Conservation (phyloP, 768 basidiomycete genomes). For the Pholiota microspora region DNA sequence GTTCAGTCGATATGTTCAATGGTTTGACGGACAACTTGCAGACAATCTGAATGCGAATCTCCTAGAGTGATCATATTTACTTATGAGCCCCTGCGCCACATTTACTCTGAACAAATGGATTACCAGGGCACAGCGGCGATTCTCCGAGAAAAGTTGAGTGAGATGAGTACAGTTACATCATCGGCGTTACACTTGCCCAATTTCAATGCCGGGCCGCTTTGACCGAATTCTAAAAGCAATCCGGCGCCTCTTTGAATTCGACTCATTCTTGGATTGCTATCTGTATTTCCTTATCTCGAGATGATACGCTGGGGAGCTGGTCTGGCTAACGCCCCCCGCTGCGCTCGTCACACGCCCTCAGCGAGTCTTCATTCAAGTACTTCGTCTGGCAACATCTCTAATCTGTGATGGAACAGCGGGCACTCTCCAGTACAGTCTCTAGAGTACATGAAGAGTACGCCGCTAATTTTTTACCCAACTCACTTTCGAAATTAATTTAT, state of each 20-base stretch:
- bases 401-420: background rate
- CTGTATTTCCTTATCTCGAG: background rate
- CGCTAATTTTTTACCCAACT: background rate
- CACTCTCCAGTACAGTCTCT: background rate
- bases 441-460: background rate
- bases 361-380: background rate
- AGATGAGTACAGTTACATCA: too few relatives aligned
- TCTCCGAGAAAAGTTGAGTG: too few relatives aligned
- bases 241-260: too few relatives aligned
- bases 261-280: background rate
- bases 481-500: background rate
- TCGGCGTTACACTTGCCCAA: too few relatives aligned
- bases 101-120: background rate
- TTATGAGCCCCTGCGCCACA: background rate
- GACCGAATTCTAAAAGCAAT: too few relatives aligned
- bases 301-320: conserved; percentile 8
- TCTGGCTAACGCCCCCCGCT: background rate
- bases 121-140: background rate
- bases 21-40: background rate
- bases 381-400: background rate
- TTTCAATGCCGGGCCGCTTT: too few relatives aligned
- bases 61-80: background rate
- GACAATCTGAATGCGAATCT: background rate
- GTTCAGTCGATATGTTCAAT: background rate
- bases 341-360: background rate